Base-by-base conservation (phyloP, 2,329 filamentous ascomycete species). In the Venturia carpophila region DNA sequence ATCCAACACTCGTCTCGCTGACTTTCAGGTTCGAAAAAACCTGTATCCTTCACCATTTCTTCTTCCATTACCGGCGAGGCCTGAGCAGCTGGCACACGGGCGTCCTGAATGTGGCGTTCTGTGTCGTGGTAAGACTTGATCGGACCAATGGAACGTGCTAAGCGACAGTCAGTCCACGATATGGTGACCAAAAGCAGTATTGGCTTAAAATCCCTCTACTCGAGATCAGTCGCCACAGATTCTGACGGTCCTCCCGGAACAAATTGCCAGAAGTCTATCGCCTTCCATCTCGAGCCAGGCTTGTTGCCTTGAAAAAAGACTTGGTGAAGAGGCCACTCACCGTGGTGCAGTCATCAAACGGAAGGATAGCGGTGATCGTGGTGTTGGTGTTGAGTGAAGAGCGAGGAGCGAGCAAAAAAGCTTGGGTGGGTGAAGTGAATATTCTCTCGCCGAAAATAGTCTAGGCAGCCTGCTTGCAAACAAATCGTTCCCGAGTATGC, bases 1-100 rank as follows among this genome's bases (percentile, higher is more conserved):
- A 58, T 58, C 27, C 30, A 58, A 37, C 52, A 58, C 52, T 58
- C 52, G 52, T 58, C 27, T 34, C 52, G 27, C 52, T 58, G 52
- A 15, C 52, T 19, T 58, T 17, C 37, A 34, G 52, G 30, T 27
- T 58, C 52, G 11, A 10, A 1, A n/a, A 58, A 37, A 13, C 19
- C 30, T 21, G 52, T 58, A 21, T 58, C 52, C 17, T 9, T 34
- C 27, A 58, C 52, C 27, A 37, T 58, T 27, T 58, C 52, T 30
- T 58, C 27, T 7, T 37, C 21, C 52, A n/a, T 37, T 9, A 2
- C 30, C 7, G 52, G 17, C 24, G 37, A 17, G 17, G 52, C 52
- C 24, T 37, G 52, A 58, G 52, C 30, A 58, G 52, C 52, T n/a
- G 30, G 52, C 52, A n/a, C 15, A n/a, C 30, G 52, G 30, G 52